Evolutionary conservation across 768 basidiomycete genomes (phyloP).

Genomic region (Trametes elegans): DNA sequence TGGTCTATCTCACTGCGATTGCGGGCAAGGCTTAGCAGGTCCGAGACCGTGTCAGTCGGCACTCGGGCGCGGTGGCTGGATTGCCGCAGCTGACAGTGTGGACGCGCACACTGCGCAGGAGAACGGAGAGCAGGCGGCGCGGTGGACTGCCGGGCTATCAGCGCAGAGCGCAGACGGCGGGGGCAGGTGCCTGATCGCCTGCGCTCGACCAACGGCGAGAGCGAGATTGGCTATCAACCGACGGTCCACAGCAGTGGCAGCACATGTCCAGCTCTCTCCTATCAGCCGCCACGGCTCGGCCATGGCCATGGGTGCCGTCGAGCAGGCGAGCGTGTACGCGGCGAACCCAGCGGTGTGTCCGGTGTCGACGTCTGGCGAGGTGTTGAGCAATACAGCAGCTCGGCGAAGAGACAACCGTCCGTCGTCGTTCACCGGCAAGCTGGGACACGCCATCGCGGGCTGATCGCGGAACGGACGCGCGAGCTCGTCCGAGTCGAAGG

Average conservation of each 20-base stretch:
- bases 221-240: constrained; percentile 10
- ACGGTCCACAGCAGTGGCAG: not conserved
- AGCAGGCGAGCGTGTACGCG: no score
- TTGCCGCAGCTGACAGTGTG: not conserved
- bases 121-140: not conserved
- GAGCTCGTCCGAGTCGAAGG: not conserved
- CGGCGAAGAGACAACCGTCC: no score
- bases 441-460: no score
- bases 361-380: no score
- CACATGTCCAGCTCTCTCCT: not conserved
- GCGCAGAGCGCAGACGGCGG: not conserved
- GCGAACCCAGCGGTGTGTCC: no score
- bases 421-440: no score
- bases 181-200: constrained; percentile 12
- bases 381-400: no score
- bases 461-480: not conserved
- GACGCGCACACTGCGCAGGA: not conserved
- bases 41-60: no score
- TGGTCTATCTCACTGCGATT: not conserved
- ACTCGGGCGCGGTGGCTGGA: not conserved
- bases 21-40: no score
- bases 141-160: not conserved
- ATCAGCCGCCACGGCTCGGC: no score
- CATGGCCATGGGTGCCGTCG: no score
- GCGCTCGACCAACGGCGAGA: constrained; percentile 6